Evolutionary conservation across 345 rosid species (phyloP).

Genomic region (Brassica nigra): DNA sequence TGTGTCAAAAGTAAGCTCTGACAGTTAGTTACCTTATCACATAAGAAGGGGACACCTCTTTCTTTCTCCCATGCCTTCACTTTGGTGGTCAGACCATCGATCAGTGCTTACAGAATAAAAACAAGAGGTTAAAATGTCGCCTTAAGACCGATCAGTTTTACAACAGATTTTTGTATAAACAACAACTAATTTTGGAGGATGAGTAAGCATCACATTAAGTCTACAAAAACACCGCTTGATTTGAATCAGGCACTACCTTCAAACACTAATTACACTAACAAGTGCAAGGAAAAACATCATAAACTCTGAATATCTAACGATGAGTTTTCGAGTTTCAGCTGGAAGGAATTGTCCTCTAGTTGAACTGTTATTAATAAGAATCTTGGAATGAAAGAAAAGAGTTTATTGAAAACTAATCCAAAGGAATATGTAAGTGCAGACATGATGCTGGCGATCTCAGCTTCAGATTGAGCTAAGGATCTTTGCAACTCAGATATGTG

Average conservation of each 20-base stretch:
- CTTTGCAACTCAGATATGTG: conserved; percentile 68
- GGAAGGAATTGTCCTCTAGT: conserved; percentile 9
- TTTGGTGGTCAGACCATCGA: conserved; percentile 63
- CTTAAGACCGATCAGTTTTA: not conserved
- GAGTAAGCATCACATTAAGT: not conserved
- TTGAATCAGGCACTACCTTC: conserved; percentile 2
- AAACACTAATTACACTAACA: not conserved
- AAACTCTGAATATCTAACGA: conserved; percentile 10
- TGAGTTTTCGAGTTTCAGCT: not conserved
- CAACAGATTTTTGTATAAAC: not conserved
- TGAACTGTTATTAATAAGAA: not conserved
- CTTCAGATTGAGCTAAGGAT: conserved; percentile 57
- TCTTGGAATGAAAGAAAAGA: not conserved
- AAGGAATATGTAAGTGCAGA: conserved; percentile 46
- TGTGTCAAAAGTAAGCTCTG: conserved; percentile 43
- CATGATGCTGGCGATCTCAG: conserved; percentile 60
- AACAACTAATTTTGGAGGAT: not conserved
- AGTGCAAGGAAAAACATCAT: conserved; percentile 5
- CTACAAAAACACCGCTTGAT: not conserved
- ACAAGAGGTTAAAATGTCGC: not conserved
- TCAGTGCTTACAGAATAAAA: conserved; percentile 46
- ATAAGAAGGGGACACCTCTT: conserved; percentile 66
- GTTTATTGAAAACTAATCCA: not conserved
- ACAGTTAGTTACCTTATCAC: conserved; percentile 58
- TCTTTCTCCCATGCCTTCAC: conserved; percentile 82